Percentiles rank a stretch among this genome's conserved stretches.
Evolutionary conservation across 2,329 filamentous ascomycete species (phyloP).

Genomic region (Elsinoe batatas): DNA sequence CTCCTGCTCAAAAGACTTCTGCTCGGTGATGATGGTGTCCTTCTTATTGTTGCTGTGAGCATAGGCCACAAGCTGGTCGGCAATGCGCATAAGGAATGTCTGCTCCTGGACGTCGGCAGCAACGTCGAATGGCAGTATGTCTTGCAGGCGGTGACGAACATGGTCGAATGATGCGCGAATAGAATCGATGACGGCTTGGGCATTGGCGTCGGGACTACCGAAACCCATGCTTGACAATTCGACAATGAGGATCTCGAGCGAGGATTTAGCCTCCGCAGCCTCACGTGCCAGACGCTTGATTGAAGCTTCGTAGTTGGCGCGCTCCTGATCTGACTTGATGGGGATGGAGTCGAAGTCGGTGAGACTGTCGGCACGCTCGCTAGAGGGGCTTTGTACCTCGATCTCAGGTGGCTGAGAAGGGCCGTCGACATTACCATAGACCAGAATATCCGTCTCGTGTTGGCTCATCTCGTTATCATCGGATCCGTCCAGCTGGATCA

Average conservation of each 20-base stretch:
- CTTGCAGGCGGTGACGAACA: constrained; percentile 32
- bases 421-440: constrained; percentile 25
- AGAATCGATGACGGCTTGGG: constrained; percentile 28
- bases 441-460: constrained; percentile 14
- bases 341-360: constrained; percentile 11
- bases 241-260: constrained; percentile 34
- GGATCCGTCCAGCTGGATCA: constrained; percentile 20
- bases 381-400: constrained; percentile 8
- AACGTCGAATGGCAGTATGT: constrained; percentile 30
- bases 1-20: constrained; percentile 29
- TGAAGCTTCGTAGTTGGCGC: constrained; percentile 30
- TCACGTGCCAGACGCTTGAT: constrained; percentile 30
- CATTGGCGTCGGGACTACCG: constrained; percentile 24
- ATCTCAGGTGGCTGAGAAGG: constrained; percentile 20
- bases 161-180: constrained; percentile 34
- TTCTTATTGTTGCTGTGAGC: constrained; percentile 20
- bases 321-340: constrained; percentile 21
- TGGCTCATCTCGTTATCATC: constrained; percentile 17
- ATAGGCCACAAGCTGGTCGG: constrained; percentile 27
- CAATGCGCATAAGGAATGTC: constrained; percentile 32
- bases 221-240: constrained; percentile 37
- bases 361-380: neutral
- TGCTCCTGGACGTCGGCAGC: constrained; percentile 30
- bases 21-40: constrained; percentile 22
- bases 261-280: constrained; percentile 31